Conservation (phyloP, 306 rosid genomes). For the Gastrolobium villosum region DNA sequence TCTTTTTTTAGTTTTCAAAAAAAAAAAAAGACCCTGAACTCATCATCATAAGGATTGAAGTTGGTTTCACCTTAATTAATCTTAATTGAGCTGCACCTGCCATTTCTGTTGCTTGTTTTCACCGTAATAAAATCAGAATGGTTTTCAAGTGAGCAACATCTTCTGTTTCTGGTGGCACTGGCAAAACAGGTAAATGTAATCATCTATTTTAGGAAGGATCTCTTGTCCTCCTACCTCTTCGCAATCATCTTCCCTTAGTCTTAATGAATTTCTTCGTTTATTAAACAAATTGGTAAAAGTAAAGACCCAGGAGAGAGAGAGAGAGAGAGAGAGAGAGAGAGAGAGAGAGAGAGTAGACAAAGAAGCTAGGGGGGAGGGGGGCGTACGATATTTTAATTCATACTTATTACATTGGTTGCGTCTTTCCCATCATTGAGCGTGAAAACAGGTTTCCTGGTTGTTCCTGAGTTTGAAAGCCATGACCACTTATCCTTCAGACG, state of each 20-base stretch:
- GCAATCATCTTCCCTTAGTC: not conserved
- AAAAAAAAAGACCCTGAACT: not conserved
- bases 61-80: conserved; percentile 16
- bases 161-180: not conserved
- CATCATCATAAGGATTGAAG: not conserved
- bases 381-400: too few species aligned
- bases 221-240: not conserved
- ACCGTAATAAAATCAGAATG: not conserved
- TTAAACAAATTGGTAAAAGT: not conserved
- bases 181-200: conserved; percentile 33
- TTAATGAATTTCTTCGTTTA: not conserved
- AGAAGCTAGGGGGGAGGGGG: too few species aligned
- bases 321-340: too few species aligned
- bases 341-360: too few species aligned
- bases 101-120: conserved; percentile 23
- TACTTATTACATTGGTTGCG: too few species aligned
- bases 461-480: not conserved
- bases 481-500: not conserved
- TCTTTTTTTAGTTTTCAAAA: too few species aligned
- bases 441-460: not conserved
- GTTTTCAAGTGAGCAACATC: conserved; percentile 31
- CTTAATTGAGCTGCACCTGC: not conserved
- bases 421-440: not conserved
- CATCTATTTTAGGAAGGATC: not conserved
- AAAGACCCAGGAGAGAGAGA: too few species aligned